Evolutionary conservation across 148 eudicot species (phyloP), one percentile per base, ranked within the genome.

Genomic region (Camellia japonica): DNA sequence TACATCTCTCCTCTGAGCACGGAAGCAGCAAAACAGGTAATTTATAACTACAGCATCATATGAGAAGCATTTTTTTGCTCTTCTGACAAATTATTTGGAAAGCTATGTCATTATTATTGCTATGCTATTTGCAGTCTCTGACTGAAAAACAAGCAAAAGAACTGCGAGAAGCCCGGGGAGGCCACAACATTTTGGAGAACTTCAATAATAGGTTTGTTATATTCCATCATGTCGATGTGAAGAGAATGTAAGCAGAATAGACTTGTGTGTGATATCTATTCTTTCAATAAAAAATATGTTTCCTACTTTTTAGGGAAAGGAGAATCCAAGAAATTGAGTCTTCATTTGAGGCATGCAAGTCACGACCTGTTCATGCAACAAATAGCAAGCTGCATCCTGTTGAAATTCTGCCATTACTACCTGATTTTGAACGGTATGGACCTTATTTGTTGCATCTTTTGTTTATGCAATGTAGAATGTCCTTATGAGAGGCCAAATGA

Each of bases 81-180:
- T 13, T 65, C 46, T 38, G 41, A 63, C 6, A 6, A 59, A 66
- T 56, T 51, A 14, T 69, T 65, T n/a, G 56, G 7, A 66, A 38
- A 67, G 20, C 15, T 5, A n/a, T 68, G 46, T 13, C 11, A 54
- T 72, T 5, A 1, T 63, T 62, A 30, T 74, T 42, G 20, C 74
- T 61, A 47, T 70, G 78, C 66, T 55, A 41, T 70, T 64, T 88
- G 85, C 90, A 96, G 99, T 90, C 98, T 68, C 60, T 90, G 80
- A 87, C 94, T 84, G 98, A 96, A 83, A 96, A 96, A 82, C 98
- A 93, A 90, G 98, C 97, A 13, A 95, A 91, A 79, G 99, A 93
- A 87, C 82, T 90, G 82, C 90, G 95, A 77, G 95, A 96, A 84
- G 84, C 88, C 51, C 89, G 86, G 74, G 91, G 89, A 70, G 94